Conservation (phyloP, 345 rosid genomes). For the Dovyalis caffra region DNA sequence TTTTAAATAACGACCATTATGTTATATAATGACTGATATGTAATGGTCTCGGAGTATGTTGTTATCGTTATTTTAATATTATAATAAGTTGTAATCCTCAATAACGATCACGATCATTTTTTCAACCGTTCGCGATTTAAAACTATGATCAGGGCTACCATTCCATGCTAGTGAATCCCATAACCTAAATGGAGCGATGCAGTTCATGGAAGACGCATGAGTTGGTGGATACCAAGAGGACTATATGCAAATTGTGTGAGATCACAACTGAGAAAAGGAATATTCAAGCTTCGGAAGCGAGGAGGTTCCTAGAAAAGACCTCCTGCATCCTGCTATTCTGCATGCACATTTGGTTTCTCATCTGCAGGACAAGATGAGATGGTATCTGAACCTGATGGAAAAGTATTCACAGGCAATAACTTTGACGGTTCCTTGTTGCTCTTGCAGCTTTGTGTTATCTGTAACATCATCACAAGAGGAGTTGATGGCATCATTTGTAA, state of each 20-base stretch:
- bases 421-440: constrained; percentile 52
- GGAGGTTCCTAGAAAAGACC: constrained; percentile 96
- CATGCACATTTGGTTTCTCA: constrained; percentile 32
- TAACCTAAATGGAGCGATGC: constrained; percentile 80
- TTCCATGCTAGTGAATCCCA: constrained; percentile 87
- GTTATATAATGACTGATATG: too few relatives aligned
- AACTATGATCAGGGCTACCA: too few relatives aligned
- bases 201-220: constrained; percentile 83
- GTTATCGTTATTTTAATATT: too few relatives aligned
- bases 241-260: constrained; percentile 83
- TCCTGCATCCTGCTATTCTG: constrained; percentile 55
- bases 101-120: too few relatives aligned
- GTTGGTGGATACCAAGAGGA: constrained; percentile 95
- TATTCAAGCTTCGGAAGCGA: constrained; percentile 86
- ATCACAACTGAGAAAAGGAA: constrained; percentile 96
- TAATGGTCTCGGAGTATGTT: too few relatives aligned
- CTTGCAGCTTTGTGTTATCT: constrained; percentile 40
- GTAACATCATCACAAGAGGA: constrained; percentile 43
- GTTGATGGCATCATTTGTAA: constrained; percentile 40
- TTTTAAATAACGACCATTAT: too few relatives aligned
- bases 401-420: constrained; percentile 60
- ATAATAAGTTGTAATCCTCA: too few relatives aligned
- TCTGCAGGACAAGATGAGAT: constrained; percentile 38
- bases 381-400: constrained; percentile 44
- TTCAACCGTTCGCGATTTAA: too few relatives aligned